A percentile compares a stretch with the other conserved stretches of the same genome.
phyloP scores from a whole-genome alignment of 768 basidiomycete genomes.

The Mycena rebaudengoi region DNA sequence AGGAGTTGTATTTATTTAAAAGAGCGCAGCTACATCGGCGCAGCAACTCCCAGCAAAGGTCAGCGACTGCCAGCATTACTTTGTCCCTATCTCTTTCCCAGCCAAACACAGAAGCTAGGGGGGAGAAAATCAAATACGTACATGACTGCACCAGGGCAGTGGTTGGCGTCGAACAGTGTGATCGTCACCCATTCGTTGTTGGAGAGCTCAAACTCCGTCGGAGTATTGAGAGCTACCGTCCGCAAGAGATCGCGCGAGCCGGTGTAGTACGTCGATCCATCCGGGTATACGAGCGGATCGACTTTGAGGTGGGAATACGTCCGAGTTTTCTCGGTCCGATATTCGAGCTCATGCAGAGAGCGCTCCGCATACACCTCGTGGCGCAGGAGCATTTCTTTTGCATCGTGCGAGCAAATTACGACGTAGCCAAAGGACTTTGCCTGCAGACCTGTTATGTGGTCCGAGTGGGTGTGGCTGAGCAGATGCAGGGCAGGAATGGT shows the following conservation, averaged over 20 bases:
- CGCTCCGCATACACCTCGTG: conserved; percentile 79
- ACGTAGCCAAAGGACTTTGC: conserved; percentile 76
- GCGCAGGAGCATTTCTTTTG: conserved; percentile 85
- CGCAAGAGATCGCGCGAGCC: conserved; percentile 76
- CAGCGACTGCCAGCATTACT: too few species aligned
- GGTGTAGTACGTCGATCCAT: conserved; percentile 56
- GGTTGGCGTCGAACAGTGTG: conserved; percentile 90
- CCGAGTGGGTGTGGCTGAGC: conserved; percentile 91
- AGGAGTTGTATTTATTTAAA: too few species aligned
- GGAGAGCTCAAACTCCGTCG: conserved; percentile 67
- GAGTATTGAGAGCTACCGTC: conserved; percentile 67
- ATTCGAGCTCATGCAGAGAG: conserved; percentile 59
- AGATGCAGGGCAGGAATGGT: conserved; percentile 66
- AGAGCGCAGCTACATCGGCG: too few species aligned
- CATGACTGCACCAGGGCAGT: conserved; percentile 96
- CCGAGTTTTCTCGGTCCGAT: conserved; percentile 58
- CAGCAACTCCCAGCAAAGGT: too few species aligned
- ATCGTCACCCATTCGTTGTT: conserved; percentile 68
- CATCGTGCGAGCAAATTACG: conserved; percentile 82
- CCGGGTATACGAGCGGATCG: conserved; percentile 52
- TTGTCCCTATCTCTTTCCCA: too few species aligned
- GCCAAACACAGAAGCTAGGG: neutral
- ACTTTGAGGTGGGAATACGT: conserved; percentile 78
- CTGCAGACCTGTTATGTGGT: conserved; percentile 83
- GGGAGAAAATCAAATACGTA: conserved; percentile 42